These are phyloP conservation scores for Shiraia bambusicola DNA, from an alignment of 2,329 filamentous ascomycete species.

Conservation along the genomic window DNA sequence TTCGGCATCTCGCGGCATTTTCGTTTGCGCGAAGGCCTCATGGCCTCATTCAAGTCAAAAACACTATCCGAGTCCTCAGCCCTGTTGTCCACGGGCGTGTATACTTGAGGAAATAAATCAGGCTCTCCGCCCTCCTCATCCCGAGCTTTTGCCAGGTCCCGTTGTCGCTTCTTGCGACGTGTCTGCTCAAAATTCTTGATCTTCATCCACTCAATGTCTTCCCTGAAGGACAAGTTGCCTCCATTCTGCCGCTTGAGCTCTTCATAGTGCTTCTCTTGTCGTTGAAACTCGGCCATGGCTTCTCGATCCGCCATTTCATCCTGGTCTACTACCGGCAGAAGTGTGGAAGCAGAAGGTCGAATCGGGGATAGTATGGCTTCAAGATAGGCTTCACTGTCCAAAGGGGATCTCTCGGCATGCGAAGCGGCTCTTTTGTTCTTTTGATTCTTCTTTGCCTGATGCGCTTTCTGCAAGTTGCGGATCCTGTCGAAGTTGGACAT, in stretches of 20 bases:
- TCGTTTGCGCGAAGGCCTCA: slow-evolving; percentile 15
- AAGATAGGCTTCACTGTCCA: slow-evolving; percentile 16
- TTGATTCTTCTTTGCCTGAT: slow-evolving; percentile 6
- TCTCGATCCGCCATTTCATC: slow-evolving; percentile 12
- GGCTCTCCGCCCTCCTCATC: slow-evolving; percentile 12
- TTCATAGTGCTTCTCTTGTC: slow-evolving; percentile 25
- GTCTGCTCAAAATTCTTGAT: slow-evolving; percentile 23
- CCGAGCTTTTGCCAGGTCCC: slow-evolving; percentile 13
- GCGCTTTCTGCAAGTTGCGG: slow-evolving; percentile 10
- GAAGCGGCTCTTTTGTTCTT: slow-evolving; percentile 2
- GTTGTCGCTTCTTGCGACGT: slow-evolving; percentile 16
- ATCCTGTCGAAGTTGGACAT: slow-evolving; percentile 11
- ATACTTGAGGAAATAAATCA: slow-evolving; percentile 14
- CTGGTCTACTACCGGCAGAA: slow-evolving; percentile 1
- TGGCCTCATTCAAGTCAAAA: slow-evolving; percentile 1
- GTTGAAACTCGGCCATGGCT: slow-evolving; percentile 18
- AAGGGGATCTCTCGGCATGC: background rate
- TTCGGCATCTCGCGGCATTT: slow-evolving; percentile 13
- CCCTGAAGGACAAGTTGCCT: slow-evolving; percentile 21
- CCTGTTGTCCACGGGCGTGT: background rate
- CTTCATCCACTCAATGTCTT: slow-evolving; percentile 35
- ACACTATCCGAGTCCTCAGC: slow-evolving; percentile 11
- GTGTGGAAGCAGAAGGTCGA: slow-evolving; percentile 1
- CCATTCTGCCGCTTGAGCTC: slow-evolving; percentile 15
- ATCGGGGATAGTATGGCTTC: slow-evolving; percentile 11